These are phyloP conservation scores for Salix koriyanagi DNA, from an alignment of 345 rosid genomes.

Conservation along the genomic window DNA sequence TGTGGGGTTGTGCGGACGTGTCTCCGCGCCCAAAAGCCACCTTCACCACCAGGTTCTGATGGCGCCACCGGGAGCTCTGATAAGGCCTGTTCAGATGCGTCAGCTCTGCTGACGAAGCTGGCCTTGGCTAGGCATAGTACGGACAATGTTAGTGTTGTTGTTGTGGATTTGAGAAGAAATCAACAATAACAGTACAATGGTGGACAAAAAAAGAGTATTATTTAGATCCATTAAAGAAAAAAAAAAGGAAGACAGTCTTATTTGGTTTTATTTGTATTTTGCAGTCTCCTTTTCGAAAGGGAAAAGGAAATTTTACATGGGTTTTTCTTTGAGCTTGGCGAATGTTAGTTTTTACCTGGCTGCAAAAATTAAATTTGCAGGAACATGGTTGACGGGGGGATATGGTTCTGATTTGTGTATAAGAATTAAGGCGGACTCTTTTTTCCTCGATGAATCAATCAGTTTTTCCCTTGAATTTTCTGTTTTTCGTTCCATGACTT, in stretches of 20 bases:
- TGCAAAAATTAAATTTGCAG: neutral
- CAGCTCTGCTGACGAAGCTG: slow-evolving; percentile 69
- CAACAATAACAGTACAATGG: neutral
- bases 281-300: neutral
- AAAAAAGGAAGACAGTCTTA: neutral
- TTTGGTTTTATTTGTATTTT: slow-evolving; percentile 11
- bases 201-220: neutral
- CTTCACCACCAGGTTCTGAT: slow-evolving; percentile 13
- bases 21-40: slow-evolving; percentile 34
- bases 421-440: neutral
- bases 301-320: neutral
- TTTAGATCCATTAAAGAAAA: neutral
- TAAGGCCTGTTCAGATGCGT: slow-evolving; percentile 72
- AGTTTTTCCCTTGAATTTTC: no score
- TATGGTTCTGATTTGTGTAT: neutral
- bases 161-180: slow-evolving; percentile 62
- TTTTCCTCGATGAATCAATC: neutral
- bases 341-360: no score
- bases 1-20: slow-evolving; percentile 71
- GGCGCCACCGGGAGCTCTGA: slow-evolving; percentile 36
- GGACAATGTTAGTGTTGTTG: slow-evolving; percentile 85
- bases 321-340: neutral
- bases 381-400: neutral
- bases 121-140: slow-evolving; percentile 70
- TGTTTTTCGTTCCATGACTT: no score